These are phyloP conservation scores for Cardamine resedifolia DNA, from an alignment of 345 rosid genomes.

Conservation along the genomic window DNA sequence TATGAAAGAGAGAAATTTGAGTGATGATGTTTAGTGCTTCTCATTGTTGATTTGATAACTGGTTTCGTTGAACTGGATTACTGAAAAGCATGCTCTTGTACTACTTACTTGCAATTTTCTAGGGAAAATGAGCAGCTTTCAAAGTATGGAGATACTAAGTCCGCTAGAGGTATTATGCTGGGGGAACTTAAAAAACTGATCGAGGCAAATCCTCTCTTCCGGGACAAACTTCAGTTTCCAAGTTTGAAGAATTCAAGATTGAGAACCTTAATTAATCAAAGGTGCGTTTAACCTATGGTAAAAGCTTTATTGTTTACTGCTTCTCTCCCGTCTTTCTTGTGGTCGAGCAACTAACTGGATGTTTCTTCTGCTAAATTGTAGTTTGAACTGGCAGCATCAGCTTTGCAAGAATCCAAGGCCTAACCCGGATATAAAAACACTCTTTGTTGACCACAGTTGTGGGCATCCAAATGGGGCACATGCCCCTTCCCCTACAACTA, in stretches of 20 bases:
- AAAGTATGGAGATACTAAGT: constrained; percentile 53
- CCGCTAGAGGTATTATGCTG: constrained; percentile 49
- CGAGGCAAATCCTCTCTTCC: constrained; percentile 50
- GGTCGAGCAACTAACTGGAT: constrained; percentile 10
- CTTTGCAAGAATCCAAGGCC: constrained; percentile 57
- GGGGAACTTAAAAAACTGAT: constrained; percentile 49
- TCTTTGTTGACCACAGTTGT: constrained; percentile 51
- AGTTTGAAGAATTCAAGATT: constrained; percentile 50
- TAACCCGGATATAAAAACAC: constrained; percentile 54
- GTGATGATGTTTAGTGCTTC: background rate
- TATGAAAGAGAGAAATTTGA: background rate
- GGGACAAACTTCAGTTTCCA: constrained; percentile 55
- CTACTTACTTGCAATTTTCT: background rate
- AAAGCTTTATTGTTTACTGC: background rate
- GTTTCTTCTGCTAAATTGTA: constrained; percentile 27
- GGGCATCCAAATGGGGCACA: constrained; percentile 51
- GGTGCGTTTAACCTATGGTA: constrained; percentile 28
- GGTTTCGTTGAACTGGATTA: background rate
- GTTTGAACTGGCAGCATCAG: constrained; percentile 57
- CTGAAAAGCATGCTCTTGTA: background rate
- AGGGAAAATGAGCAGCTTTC: constrained; percentile 54
- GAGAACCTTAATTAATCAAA: constrained; percentile 53
- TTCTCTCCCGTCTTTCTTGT: background rate
- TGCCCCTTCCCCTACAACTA: constrained; percentile 51
- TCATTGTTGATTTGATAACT: constrained; percentile 2